phyloP scores from a whole-genome alignment of 2,329 filamentous ascomycete species.

The Penicillium sp. region DNA sequence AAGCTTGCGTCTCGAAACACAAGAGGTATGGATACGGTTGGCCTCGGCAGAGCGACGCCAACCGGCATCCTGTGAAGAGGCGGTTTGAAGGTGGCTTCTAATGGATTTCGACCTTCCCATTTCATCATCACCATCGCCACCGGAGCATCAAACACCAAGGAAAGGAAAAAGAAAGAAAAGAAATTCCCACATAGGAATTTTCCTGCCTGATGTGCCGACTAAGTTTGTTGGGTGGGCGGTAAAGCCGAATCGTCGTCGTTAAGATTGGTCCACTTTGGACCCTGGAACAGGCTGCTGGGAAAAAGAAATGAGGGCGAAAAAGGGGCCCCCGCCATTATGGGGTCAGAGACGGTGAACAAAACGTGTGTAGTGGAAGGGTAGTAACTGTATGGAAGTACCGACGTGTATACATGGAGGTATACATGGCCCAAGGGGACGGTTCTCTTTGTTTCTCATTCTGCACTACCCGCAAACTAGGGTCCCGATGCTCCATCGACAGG shows the following conservation, averaged over 20 bases:
- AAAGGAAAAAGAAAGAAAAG: not conserved
- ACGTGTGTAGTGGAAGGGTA: not conserved
- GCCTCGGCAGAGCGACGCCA: constrained; percentile 18
- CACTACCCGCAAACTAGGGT: constrained; percentile 10
- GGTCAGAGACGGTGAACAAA: constrained; percentile 2
- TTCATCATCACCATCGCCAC: constrained; percentile 17
- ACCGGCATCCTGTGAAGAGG: constrained; percentile 19
- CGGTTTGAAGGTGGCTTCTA: not conserved
- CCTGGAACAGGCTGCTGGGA: not conserved
- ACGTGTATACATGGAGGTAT: not conserved
- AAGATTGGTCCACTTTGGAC: not conserved
- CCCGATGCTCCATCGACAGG: not conserved
- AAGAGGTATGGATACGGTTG: not conserved
- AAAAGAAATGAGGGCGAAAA: not conserved
- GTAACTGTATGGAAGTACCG: not conserved
- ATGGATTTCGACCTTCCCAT: constrained; percentile 11
- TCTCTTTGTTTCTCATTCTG: not conserved
- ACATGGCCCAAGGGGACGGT: constrained; percentile 5
- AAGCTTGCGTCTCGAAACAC: constrained; percentile 1
- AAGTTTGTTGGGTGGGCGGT: constrained; percentile 11
- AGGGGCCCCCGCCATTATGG: not conserved
- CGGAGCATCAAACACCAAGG: too few species aligned
- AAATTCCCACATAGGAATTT: constrained; percentile 7
- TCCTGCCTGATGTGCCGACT: constrained; percentile 12
- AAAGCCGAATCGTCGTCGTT: not conserved